Percentiles rank a stretch among this genome's conserved stretches.
Conservation (phyloP, 139 green algal genomes). For the Closterium sp. region DNA sequence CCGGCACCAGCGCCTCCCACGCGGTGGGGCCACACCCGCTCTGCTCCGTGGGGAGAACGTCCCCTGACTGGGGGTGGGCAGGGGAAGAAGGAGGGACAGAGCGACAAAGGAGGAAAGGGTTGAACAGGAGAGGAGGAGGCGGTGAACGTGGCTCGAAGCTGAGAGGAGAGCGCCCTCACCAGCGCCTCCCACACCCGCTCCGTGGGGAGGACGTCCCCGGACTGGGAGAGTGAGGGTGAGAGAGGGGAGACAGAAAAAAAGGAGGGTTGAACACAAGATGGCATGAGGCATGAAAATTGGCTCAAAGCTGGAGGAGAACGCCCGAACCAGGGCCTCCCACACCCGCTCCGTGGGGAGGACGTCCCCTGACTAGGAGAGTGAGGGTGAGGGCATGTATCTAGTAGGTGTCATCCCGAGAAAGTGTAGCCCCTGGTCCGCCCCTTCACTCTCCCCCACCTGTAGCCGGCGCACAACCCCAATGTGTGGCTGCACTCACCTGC, state of each 20-base stretch:
- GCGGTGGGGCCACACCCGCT: too few relatives aligned
- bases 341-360: conserved; percentile 39
- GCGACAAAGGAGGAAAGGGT: background rate
- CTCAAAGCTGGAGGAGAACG: conserved; percentile 36
- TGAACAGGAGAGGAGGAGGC: background rate
- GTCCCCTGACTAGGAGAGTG: conserved; percentile 22
- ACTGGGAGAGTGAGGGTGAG: background rate
- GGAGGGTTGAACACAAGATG: too few relatives aligned
- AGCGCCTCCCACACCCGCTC: conserved; percentile 48
- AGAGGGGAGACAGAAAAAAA: background rate
- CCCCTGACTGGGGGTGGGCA: too few relatives aligned
- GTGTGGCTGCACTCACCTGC: too few relatives aligned
- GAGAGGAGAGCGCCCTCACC: conserved; percentile 18
- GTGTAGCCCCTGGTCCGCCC: too few relatives aligned
- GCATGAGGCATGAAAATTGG: conserved; percentile 25
- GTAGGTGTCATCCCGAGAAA: too few relatives aligned
- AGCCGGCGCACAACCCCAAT: too few relatives aligned
- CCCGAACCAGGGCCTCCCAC: conserved; percentile 26
- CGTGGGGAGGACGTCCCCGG: conserved; percentile 26
- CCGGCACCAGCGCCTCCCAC: too few relatives aligned
- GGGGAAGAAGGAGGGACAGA: background rate
- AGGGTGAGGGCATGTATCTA: too few relatives aligned
- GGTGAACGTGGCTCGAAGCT: conserved; percentile 2
- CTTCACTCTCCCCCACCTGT: too few relatives aligned
- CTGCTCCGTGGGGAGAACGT: too few relatives aligned